phyloP scores from a whole-genome alignment of 1,139 yeast species.

The Sugiyamaella pinicola region DNA sequence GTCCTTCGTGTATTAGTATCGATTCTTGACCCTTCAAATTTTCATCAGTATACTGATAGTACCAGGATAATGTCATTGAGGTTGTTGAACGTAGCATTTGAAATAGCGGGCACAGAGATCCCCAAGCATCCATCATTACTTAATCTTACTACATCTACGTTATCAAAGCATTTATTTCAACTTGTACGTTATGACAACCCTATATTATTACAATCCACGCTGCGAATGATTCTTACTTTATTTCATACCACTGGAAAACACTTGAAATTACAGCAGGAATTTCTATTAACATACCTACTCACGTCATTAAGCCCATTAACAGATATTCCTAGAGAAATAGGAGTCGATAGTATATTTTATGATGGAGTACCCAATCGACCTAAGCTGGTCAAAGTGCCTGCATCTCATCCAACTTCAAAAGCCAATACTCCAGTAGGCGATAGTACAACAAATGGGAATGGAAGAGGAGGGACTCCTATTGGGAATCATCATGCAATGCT shows the following conservation, averaged over 20 bases:
- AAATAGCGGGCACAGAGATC: slow-evolving; percentile 72
- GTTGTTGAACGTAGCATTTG: slow-evolving; percentile 76
- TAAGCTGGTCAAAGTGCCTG: slow-evolving; percentile 37
- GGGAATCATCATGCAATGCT: slow-evolving; percentile 25
- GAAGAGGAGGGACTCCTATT: slow-evolving; percentile 29
- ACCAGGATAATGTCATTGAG: slow-evolving; percentile 82
- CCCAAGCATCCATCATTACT: slow-evolving; percentile 68
- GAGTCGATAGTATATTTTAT: slow-evolving; percentile 46
- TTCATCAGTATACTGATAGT: slow-evolving; percentile 82
- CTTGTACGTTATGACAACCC: slow-evolving; percentile 72
- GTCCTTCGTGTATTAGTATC: slow-evolving; percentile 77
- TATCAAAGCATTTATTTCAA: slow-evolving; percentile 81
- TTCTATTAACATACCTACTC: slow-evolving; percentile 45
- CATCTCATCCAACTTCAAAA: slow-evolving; percentile 23
- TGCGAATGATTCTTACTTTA: slow-evolving; percentile 71
- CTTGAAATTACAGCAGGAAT: slow-evolving; percentile 47
- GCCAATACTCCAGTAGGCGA: slow-evolving; percentile 24
- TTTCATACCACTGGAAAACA: slow-evolving; percentile 42
- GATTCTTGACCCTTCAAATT: slow-evolving; percentile 79
- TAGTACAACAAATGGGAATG: slow-evolving; percentile 20
- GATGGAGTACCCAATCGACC: slow-evolving; percentile 47
- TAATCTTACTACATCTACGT: slow-evolving; percentile 70
- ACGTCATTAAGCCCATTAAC: slow-evolving; percentile 44
- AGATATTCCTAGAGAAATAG: slow-evolving; percentile 46
- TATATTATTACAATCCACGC: slow-evolving; percentile 68